Conservation (phyloP, 2,329 filamentous ascomycete species). For the Thermoascus crustaceus region DNA sequence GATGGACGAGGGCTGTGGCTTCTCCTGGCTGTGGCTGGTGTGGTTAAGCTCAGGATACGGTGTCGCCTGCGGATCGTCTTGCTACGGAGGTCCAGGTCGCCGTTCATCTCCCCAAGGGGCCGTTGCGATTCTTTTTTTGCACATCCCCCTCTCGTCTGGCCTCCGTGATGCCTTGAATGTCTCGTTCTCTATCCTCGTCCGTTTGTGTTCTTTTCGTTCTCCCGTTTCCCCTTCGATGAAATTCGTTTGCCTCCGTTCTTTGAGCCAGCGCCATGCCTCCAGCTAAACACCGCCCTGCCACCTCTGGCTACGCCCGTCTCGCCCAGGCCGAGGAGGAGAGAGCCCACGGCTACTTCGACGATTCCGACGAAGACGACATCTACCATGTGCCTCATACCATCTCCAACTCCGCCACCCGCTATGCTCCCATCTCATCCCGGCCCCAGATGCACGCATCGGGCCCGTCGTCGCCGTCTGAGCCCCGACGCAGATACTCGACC, state of each 20-base stretch:
- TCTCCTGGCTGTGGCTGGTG: slow-evolving; percentile 1
- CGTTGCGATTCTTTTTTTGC: background rate
- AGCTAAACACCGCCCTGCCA: slow-evolving; percentile 59
- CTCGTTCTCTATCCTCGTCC: background rate
- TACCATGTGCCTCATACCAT: slow-evolving; percentile 46
- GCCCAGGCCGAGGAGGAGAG: slow-evolving; percentile 64
- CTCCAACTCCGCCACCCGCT: slow-evolving; percentile 51
- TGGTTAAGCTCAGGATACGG: too few species aligned
- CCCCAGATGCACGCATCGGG: slow-evolving; percentile 44
- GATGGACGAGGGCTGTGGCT: background rate
- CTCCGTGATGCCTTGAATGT: background rate
- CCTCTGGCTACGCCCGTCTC: slow-evolving; percentile 77
- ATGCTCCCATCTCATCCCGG: slow-evolving; percentile 48
- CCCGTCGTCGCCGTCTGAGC: slow-evolving; percentile 30
- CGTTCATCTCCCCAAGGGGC: slow-evolving; percentile 2
- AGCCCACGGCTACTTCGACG: slow-evolving; percentile 46
- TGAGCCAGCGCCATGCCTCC: slow-evolving; percentile 52
- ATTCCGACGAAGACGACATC: slow-evolving; percentile 60
- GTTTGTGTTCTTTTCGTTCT: background rate
- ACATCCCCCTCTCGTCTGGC: background rate
- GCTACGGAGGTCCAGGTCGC: too few species aligned
- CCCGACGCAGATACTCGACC: slow-evolving; percentile 41
- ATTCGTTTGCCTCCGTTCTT: slow-evolving; percentile 5
- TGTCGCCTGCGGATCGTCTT: too few species aligned
- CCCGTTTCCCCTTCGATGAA: background rate